Evolutionary conservation across 2,329 filamentous ascomycete species (phyloP).

Genomic region (Thelonectria olida): DNA sequence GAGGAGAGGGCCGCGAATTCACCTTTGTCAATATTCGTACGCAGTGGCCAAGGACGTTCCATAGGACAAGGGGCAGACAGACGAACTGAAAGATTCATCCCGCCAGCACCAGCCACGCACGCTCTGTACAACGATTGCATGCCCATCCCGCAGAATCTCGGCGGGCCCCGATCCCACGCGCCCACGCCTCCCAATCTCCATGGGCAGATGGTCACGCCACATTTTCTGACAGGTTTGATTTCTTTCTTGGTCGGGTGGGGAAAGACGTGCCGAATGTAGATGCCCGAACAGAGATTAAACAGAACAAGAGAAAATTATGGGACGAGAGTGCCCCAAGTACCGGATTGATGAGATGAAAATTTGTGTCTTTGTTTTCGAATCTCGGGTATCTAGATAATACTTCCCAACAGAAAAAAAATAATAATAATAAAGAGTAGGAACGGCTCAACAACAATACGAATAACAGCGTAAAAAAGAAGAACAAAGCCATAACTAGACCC

Average conservation of each 20-base stretch:
- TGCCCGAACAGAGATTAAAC: background rate
- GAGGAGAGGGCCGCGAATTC: too few species aligned
- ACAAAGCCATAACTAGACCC: too few species aligned
- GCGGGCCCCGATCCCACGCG: conserved; percentile 32
- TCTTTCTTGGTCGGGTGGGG: background rate
- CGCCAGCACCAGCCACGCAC: conserved; percentile 31
- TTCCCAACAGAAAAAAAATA: background rate
- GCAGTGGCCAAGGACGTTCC: too few species aligned
- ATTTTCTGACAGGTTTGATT: background rate
- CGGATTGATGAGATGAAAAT: background rate
- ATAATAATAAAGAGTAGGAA: background rate
- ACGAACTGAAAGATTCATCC: background rate
- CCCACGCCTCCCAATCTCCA: too few species aligned
- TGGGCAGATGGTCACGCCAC: conserved; percentile 41
- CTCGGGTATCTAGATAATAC: conserved; percentile 23
- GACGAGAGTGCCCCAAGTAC: background rate
- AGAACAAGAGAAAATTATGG: background rate
- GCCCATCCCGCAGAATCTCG: conserved; percentile 23
- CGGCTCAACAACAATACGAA: background rate
- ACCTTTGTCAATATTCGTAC: too few species aligned
- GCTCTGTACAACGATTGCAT: too few species aligned
- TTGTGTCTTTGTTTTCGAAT: background rate
- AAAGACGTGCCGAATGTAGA: conserved; percentile 5
- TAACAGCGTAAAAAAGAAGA: background rate
- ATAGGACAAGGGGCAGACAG: too few species aligned